Conservation (phyloP, 768 basidiomycete genomes). For the Boletus subcaerulescens region DNA sequence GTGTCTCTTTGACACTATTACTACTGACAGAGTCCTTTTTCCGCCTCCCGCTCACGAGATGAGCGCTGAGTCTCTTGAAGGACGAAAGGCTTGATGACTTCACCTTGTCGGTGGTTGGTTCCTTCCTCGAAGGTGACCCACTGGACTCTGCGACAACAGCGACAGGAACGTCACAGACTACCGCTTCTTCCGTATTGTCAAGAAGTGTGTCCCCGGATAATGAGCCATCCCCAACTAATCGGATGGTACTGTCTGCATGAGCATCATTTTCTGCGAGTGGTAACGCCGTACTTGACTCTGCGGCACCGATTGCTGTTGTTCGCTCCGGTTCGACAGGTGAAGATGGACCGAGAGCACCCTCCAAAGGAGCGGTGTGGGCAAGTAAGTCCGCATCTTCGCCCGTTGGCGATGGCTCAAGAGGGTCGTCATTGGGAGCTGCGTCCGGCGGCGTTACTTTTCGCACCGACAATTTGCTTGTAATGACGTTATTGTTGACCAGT, state of each 20-base stretch:
- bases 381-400: slow-evolving; percentile 47
- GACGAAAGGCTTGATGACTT: slow-evolving; percentile 50
- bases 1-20: slow-evolving; percentile 43
- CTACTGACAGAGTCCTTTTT: slow-evolving; percentile 53
- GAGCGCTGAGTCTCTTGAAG: slow-evolving; percentile 53
- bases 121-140: slow-evolving; percentile 27
- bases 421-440: slow-evolving; percentile 14
- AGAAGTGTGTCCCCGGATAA: slow-evolving; percentile 29
- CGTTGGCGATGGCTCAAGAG: slow-evolving; percentile 19
- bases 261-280: slow-evolving; percentile 16
- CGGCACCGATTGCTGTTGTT: not conserved
- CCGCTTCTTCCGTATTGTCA: slow-evolving; percentile 31
- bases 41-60: slow-evolving; percentile 39
- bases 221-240: slow-evolving; percentile 58
- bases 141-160: slow-evolving; percentile 35
- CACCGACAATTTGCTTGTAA: slow-evolving; percentile 12
- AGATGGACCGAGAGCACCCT: slow-evolving; percentile 31
- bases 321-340: slow-evolving; percentile 14
- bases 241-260: slow-evolving; percentile 45
- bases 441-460: slow-evolving; percentile 10
- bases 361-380: slow-evolving; percentile 40
- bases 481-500: slow-evolving; percentile 11
- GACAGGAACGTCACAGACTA: slow-evolving; percentile 38
- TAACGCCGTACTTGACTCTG: slow-evolving; percentile 7
- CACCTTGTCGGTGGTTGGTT: slow-evolving; percentile 48